Conservation (phyloP, 2,329 filamentous ascomycete genomes). For the Calonectria henricotiae region DNA sequence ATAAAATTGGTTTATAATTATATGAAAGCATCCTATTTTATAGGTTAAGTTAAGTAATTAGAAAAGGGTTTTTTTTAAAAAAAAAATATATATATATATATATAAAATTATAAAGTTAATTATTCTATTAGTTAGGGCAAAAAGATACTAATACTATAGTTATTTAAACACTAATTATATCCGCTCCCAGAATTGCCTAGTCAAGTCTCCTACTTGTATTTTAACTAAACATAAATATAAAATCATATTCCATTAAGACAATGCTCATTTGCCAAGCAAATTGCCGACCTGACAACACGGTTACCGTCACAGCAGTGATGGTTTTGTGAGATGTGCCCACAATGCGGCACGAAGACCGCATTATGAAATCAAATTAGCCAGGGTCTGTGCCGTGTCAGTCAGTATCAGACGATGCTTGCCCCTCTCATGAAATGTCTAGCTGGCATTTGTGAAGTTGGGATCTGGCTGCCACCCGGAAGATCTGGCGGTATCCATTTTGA, state of each 20-base stretch:
- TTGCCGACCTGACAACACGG: conserved; percentile 56
- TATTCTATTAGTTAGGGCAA: too few relatives aligned
- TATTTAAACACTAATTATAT: too few relatives aligned
- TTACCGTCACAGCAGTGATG: conserved; percentile 65
- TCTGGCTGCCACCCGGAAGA: conserved; percentile 2
- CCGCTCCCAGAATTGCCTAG: too few relatives aligned
- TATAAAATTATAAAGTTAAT: too few relatives aligned
- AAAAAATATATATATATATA: too few relatives aligned
- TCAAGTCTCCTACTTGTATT: too few relatives aligned
- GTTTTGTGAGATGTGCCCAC: conserved; percentile 64
- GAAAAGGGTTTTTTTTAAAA: too few relatives aligned
- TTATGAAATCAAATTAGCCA: conserved; percentile 53
- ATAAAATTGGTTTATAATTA: too few relatives aligned
- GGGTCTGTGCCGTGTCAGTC: background rate
- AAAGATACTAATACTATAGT: too few relatives aligned
- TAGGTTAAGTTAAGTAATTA: too few relatives aligned
- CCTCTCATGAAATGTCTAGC: conserved; percentile 47
- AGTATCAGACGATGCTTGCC: conserved; percentile 38
- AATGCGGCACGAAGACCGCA: conserved; percentile 64
- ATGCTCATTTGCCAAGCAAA: background rate
- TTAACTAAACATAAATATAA: conserved; percentile 46
- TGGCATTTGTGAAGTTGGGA: conserved; percentile 3
- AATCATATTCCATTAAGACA: conserved; percentile 52
- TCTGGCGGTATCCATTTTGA: conserved; percentile 19
- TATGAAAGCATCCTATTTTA: too few relatives aligned